These are phyloP conservation scores for Gigaspora rosea DNA, from an alignment of 192 early-diverging fungal genomes.

Conservation along the genomic window DNA sequence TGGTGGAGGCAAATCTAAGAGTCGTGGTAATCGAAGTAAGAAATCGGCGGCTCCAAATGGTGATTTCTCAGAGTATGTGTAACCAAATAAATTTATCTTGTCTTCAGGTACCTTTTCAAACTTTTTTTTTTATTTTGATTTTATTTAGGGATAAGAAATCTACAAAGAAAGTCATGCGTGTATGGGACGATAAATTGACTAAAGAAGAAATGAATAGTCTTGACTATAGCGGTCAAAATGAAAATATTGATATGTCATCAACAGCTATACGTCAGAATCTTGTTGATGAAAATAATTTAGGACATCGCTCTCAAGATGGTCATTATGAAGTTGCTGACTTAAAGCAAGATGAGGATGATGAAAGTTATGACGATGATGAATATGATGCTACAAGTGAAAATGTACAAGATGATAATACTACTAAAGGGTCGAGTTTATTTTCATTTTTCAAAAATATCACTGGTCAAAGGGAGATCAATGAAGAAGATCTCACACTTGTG, in stretches of 20 bases:
- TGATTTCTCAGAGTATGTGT: conserved; percentile 35
- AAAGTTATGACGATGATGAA: conserved; percentile 52
- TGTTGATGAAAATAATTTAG: conserved; percentile 64
- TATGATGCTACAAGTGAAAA: conserved; percentile 37
- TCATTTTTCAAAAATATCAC: conserved; percentile 75
- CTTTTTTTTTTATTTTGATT: background rate
- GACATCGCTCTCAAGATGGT: conserved; percentile 63
- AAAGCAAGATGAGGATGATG: conserved; percentile 52
- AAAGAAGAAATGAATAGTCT: conserved; percentile 56
- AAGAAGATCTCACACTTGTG: conserved; percentile 72
- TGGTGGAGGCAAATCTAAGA: conserved; percentile 35
- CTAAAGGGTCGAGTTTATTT: conserved; percentile 52
- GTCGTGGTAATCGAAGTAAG: conserved; percentile 39
- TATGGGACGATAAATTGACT: conserved; percentile 75
- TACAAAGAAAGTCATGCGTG: conserved; percentile 62
- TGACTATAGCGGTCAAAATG: conserved; percentile 47
- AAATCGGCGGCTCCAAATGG: conserved; percentile 27
- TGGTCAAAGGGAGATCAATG: conserved; percentile 70
- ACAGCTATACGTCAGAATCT: background rate
- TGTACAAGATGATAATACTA: conserved; percentile 25
- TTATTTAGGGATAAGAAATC: conserved; percentile 42
- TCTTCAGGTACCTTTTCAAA: background rate
- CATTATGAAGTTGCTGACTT: conserved; percentile 80
- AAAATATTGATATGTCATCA: conserved; percentile 29
- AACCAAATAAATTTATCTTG: conserved; percentile 4